These are phyloP conservation scores for Toxicodendron radicans DNA, from an alignment of 345 rosid genomes.

Conservation along the genomic window DNA sequence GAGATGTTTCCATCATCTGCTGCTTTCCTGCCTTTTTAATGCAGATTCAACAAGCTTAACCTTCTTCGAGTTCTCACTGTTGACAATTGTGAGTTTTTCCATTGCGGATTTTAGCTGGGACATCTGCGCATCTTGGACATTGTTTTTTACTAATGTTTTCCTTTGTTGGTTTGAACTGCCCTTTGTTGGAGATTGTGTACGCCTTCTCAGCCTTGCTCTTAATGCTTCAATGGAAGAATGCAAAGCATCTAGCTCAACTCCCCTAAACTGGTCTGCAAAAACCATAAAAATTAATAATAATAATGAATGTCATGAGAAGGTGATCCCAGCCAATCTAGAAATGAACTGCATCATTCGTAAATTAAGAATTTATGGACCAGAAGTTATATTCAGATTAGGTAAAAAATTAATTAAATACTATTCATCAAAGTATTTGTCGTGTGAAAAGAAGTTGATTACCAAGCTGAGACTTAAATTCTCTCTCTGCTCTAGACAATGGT, in stretches of 20 bases:
- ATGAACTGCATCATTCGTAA: background rate
- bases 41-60: constrained; percentile 70
- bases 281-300: constrained; percentile 5
- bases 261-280: constrained; percentile 58
- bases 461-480: constrained; percentile 73
- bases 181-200: constrained; percentile 44
- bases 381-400: background rate
- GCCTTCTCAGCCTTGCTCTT: constrained; percentile 60
- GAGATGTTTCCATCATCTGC: constrained; percentile 11
- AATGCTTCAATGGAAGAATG: constrained; percentile 69
- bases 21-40: constrained; percentile 47
- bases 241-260: constrained; percentile 73
- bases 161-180: constrained; percentile 37
- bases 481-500: constrained; percentile 89
- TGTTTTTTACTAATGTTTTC: constrained; percentile 38
- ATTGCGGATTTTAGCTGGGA: constrained; percentile 66
- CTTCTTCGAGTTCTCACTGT: constrained; percentile 64
- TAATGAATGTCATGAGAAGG: background rate
- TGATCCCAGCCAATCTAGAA: background rate
- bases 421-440: background rate
- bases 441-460: constrained; percentile 46
- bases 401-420: background rate
- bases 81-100: constrained; percentile 66
- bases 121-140: constrained; percentile 53
- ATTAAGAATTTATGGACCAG: background rate